Evolutionary conservation across 352 stramenopile genomes (phyloP).

Genomic region (Phytophthora aleatoria): DNA sequence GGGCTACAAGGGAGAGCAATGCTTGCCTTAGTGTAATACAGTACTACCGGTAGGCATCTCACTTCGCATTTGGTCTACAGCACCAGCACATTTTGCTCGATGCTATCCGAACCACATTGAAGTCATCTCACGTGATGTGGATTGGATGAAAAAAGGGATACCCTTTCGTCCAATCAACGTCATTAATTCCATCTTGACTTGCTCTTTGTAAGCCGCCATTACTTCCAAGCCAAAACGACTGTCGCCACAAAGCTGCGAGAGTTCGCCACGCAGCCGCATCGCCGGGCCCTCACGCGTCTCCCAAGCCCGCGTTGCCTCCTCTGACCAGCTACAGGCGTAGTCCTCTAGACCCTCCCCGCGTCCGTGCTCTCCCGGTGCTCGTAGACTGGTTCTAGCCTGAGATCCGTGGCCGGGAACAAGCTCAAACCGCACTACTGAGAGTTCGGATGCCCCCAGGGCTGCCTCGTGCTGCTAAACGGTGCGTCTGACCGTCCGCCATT

Average conservation of each 20-base stretch:
- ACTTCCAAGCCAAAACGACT: constrained; percentile 19
- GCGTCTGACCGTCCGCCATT: constrained; percentile 16
- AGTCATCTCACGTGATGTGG: constrained; percentile 6
- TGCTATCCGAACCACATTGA: neutral
- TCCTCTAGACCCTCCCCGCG: neutral
- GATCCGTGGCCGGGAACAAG: constrained; percentile 9
- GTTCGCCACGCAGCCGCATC: constrained; percentile 15
- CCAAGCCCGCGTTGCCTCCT: neutral
- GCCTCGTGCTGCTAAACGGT: constrained; percentile 34
- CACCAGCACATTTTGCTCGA: no score
- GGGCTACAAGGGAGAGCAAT: no score
- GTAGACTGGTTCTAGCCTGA: constrained; percentile 17
- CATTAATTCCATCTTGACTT: constrained; percentile 1
- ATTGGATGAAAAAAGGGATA: constrained; percentile 22
- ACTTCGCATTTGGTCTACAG: no score
- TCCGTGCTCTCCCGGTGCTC: constrained; percentile 4
- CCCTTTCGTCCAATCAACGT: constrained; percentile 27
- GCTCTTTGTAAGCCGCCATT: constrained; percentile 9
- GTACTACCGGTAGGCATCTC: no score
- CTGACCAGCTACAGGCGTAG: constrained; percentile 1
- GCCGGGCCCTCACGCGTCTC: neutral
- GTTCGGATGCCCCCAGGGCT: constrained; percentile 25
- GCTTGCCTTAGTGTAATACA: no score
- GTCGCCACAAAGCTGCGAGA: constrained; percentile 19
- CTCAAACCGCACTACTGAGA: constrained; percentile 7